A percentile compares a stretch with the other conserved stretches of the same genome.
Conservation (phyloP, 163 green algal species). For the Smithsoniella earleae region DNA sequence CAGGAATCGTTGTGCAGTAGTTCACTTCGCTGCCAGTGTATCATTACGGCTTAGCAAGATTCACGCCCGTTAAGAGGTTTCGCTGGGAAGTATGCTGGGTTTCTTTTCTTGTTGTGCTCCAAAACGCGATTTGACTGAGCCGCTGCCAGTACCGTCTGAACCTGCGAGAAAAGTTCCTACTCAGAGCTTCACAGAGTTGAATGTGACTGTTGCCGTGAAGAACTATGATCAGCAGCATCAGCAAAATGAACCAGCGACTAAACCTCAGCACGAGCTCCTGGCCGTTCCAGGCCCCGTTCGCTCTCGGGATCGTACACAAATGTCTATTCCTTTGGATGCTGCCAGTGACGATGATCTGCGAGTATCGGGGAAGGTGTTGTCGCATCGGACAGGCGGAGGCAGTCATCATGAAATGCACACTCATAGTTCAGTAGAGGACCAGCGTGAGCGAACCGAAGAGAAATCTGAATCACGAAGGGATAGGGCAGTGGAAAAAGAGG, state of each 20-base stretch:
- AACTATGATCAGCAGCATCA: background rate
- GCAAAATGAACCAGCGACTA: background rate
- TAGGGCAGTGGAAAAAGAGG: slow-evolving; percentile 25
- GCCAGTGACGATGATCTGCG: slow-evolving; percentile 20
- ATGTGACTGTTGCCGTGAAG: background rate
- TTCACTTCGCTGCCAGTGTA: no score
- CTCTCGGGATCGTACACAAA: slow-evolving; percentile 16
- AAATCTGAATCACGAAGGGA: background rate
- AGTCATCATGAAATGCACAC: background rate
- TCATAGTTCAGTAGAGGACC: slow-evolving; percentile 9
- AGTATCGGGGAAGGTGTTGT: slow-evolving; percentile 5
- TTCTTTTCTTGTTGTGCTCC: background rate
- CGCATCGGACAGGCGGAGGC: background rate
- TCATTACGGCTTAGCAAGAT: no score
- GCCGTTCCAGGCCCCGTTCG: background rate
- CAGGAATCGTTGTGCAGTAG: no score
- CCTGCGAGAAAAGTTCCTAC: background rate
- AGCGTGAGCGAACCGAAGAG: background rate
- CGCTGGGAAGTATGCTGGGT: no score
- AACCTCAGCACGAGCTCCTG: background rate
- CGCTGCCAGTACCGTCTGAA: slow-evolving; percentile 3
- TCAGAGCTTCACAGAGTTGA: background rate
- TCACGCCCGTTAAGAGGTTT: no score
- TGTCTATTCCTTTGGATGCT: background rate
- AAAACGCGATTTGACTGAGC: slow-evolving; percentile 26